Evolutionary conservation across 2,329 filamentous ascomycete genomes (phyloP), one percentile per base, ranked within the genome.

Genomic region (Sporothrix curviconia): DNA sequence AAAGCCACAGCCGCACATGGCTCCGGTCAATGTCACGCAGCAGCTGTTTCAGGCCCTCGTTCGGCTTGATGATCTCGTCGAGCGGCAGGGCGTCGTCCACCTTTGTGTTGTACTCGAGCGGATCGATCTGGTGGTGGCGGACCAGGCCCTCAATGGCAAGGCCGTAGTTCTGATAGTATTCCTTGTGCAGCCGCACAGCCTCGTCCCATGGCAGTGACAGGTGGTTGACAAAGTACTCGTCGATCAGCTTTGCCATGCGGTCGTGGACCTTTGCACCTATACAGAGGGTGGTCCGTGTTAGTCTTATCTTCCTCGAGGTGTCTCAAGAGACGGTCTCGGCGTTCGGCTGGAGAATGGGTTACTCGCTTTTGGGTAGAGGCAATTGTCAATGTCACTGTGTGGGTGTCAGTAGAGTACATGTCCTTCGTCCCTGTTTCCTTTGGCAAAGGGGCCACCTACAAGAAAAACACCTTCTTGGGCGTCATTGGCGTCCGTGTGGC

Each of bases 331-430:
- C 43, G 14, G 7, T 3, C 12, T 28, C 30, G 22, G 22, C n/a
- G 28, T 32, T 32, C 28, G 11, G 28, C 28, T 32, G 28, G 28
- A 7, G 25, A 32, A 19, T 8, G 15, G 11, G 1, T 17, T 3
- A 69, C 81, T 72, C 68, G 91, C 89, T 92, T 73, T 87, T 91
- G 92, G 85, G 68, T 96, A 97, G 57, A 97, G 82, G 73, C 95
- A 99, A 69, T 99, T 99, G 78, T 99, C 94, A 68, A 99, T 97
- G 70, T 99, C 94, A 69, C 96, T 97, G 71, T 70, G n/a, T 5
- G 43, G 12, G 56, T 43, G 37, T 58, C 22, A 44, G 51, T 22
- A n/a, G 6, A 15, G 3, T 19, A n/a, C 19, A 4, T 19, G 15
- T 30, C 3, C 15, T n/a, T 11, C 25, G 4, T 14, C 6, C 36